phyloP scores from a whole-genome alignment of 129 eudicot species.

The Deinandra increscens region DNA sequence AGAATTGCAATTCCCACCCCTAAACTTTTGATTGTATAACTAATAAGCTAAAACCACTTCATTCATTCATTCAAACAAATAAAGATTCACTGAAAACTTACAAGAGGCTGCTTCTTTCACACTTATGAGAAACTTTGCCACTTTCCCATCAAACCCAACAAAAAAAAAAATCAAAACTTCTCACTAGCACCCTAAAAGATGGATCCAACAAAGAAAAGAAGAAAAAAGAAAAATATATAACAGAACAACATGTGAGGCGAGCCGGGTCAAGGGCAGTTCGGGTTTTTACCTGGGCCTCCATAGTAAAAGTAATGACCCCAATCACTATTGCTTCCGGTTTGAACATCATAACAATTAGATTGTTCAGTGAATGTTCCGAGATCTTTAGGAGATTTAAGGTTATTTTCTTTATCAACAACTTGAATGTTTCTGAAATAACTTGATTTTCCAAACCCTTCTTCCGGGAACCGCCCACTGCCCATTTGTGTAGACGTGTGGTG shows the following conservation, averaged over 20 bases:
- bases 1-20: constrained; percentile 4
- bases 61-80: constrained; percentile 40
- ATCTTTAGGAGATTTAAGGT: constrained; percentile 72
- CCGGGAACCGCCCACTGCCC: constrained; percentile 89
- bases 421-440: constrained; percentile 85
- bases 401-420: constrained; percentile 72
- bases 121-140: constrained; percentile 60
- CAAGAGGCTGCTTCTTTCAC: constrained; percentile 61
- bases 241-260: constrained; percentile 19
- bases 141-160: constrained; percentile 41
- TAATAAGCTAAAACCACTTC: constrained; percentile 29
- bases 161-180: constrained; percentile 44
- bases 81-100: constrained; percentile 40
- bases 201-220: constrained; percentile 24
- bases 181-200: constrained; percentile 47
- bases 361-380: constrained; percentile 87
- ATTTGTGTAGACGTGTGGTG: constrained; percentile 91
- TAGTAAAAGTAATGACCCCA: constrained; percentile 90
- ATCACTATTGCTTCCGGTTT: constrained; percentile 75
- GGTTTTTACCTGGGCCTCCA: constrained; percentile 90
- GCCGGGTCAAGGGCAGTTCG: constrained; percentile 57
- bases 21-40: constrained; percentile 22
- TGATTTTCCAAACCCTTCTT: constrained; percentile 84
- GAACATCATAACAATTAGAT: constrained; percentile 86
- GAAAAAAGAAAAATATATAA: constrained; percentile 34